Evolutionary conservation across 371 early-diverging fungal species (phyloP), one percentile per base, ranked within the genome.

Genomic region (Lichtheimia corymbifera): DNA sequence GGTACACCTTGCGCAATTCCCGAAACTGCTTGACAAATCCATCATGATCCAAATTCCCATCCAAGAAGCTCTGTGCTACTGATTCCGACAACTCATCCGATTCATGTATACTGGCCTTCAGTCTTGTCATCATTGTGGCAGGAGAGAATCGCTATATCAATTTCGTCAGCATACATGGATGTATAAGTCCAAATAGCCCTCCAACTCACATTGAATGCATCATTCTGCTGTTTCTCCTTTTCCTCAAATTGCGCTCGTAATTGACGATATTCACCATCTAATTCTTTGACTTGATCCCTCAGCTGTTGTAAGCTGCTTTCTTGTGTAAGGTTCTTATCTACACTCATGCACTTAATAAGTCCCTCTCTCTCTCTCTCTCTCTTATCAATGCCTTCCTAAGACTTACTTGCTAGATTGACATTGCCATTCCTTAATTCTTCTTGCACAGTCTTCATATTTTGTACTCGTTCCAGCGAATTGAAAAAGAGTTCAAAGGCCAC

Each of bases 21-120:
- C 83, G 74, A 50, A 77, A 86, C 53, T 86, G 84, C 53, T 81
- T 80, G 11, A 84, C 83, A 67, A 86, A 86, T 1, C 71, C 73
- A 13, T 84, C 86, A 44, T 82, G 79, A 59, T 82, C 83, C 53
- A 86, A 49, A 45, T 78, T 83, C 43, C 84, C 84, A 44, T 86
- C 86, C 72, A 84, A 62, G 59, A 83, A 86, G 22, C 82, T 80
- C 50, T 84, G 84, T 12, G 82, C 81, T 1, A 86, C 74, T 3
- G 83, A 82, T 58, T 86, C 86, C 18, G 86, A 86, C 64, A 86
- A 53, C 17, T 86, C 86, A 41, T 86, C 86, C 4, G 81, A 84
- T 59, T 86, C 86, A 51, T 80, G 71, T n/a, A 78, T 77, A 50
- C 82, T 76, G 18, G 83, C 77, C 40, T 83, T 80, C 6, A 86